Base-by-base conservation (phyloP, 75 land plant species). In the Cryptomeria japonica region DNA sequence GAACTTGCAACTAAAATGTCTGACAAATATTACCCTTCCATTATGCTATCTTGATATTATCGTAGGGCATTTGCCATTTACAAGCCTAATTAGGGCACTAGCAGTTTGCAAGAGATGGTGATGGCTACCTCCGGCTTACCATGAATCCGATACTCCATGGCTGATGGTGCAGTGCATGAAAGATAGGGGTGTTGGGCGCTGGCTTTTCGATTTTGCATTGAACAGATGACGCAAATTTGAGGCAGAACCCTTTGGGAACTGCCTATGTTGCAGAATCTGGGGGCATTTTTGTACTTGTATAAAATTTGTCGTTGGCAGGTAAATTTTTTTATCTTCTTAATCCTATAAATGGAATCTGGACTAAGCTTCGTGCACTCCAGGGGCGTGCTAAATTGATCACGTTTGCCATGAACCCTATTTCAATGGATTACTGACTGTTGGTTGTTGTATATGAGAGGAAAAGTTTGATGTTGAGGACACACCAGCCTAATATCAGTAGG, bases 61-160 rank as follows among this genome's bases (percentile, higher is more conserved):
- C 22, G 73, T 91, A 16, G 91, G 55, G 37, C 56, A 80, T 31
- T 85, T 91, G 2, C 88, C 91, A 32, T 31, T 90, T 28, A 80
- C 91, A 39, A 9, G 41, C 18, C 34, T 91, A 22, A 72, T 90
- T 51, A 61, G 86, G 77, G 75, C 87, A 13, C 80, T 87, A 32
- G 49, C 64, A 18, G 92, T 89, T 5, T 91, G 91, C 68, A 14
- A 68, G 90, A 39, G 41, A 39, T 39, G 42, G 39, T 47, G 25
- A 91, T 89, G 2, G 89, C 49, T 89, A 15, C 36, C 84, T 80
- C 39, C 49, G 32, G 86, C 91, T 10, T 41, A 41, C 37, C 53
- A 51, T 31, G 85, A 49, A 10, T 39, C 41, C 41, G 2, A 32
- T 12, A 85, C 41, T 39, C 41, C 85, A 84, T 84, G 85, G 85